Evolutionary conservation across 73 alveolate species (phyloP), one percentile per base, ranked within the genome.

Genomic region (Symbiodinium natans): DNA sequence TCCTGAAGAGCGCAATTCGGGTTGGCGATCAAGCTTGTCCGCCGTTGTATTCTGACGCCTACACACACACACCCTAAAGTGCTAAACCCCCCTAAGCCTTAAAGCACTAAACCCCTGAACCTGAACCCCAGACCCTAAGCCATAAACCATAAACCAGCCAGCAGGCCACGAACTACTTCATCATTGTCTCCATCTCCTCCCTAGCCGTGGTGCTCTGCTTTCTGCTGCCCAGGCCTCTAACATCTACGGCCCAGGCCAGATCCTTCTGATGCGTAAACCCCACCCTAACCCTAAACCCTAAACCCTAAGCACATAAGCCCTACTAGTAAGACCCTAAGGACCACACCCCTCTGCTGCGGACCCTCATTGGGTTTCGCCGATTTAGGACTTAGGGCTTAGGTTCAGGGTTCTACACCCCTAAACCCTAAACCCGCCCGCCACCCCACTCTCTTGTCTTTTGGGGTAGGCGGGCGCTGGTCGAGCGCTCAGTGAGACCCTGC

Each of bases 161-260:
- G n/a, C 40, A 63, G 80, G 33, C 97, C 15, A 42, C 88, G 38
- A 90, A 71, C 77, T 90, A 90, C 36, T 71, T 68, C 46, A n/a
- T 48, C 97, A 90, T 90, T 42, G 97, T 90, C 43, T 23, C 97
- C n/a, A 68, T 82, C 5, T 73, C 97, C 29, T 74, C 84, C 3
- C 11, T 74, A 23, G 84, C 43, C 3, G 43, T 74, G 0, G 0
- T n/a, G 31, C 40, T 74, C 19, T 90, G 97, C 89, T 90, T 90
- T 40, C 54, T 90, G 75, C 54, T 90, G 39, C 97, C 97, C 1
- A 33, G 52, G 27, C 97, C 97, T 23, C 77, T 90, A 48, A 90
- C 97, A 4, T 56, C 89, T 19, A 68, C 89, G 34, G 77, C 97
- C 56, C 77, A 71, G 39, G 97, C 88, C 38, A 29, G 89, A 27